Evolutionary conservation across 805 yeast species (phyloP).

Genomic region (Hanseniaspora pseudoguilliermondii): DNA sequence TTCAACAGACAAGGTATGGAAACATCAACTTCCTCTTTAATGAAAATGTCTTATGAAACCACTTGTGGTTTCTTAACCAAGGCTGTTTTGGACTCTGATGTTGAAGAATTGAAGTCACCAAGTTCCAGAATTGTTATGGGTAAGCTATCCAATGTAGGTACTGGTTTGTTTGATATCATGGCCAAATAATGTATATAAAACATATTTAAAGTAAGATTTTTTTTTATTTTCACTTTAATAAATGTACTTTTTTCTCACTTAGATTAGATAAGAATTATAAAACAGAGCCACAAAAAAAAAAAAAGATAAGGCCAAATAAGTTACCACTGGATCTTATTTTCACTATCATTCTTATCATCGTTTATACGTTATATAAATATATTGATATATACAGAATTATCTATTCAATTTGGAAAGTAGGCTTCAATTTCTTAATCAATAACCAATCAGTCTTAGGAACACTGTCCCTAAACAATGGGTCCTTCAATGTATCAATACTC

Average conservation of each 20-base stretch:
- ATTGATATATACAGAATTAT: background rate
- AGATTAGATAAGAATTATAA: background rate
- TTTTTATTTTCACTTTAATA: too few species aligned
- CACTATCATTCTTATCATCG: background rate
- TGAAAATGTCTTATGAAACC: conserved; percentile 98
- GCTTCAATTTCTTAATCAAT: conserved; percentile 74
- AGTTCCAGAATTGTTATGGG: conserved; percentile 90
- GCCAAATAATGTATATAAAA: conserved; percentile 24
- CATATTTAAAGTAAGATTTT: background rate
- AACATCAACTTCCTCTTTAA: conserved; percentile 84
- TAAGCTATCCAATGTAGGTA: conserved; percentile 80
- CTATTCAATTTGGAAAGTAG: conserved; percentile 64
- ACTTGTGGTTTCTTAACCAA: conserved; percentile 94
- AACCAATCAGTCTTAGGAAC: conserved; percentile 95
- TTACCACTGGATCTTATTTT: background rate
- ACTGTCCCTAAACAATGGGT: conserved; percentile 90
- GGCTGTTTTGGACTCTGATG: conserved; percentile 85
- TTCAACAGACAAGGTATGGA: conserved; percentile 98
- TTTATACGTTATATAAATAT: background rate
- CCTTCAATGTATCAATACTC: conserved; percentile 93
- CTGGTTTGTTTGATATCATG: conserved; percentile 82
- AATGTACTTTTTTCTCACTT: too few species aligned
- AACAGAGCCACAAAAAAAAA: background rate
- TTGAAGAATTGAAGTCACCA: conserved; percentile 80
- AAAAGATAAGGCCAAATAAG: background rate